Percentiles rank a stretch among this genome's conserved stretches.
These are phyloP conservation scores for Ploettnerulaceae sp. DNA, from an alignment of 2,329 filamentous ascomycete species.

Conservation along the genomic window DNA sequence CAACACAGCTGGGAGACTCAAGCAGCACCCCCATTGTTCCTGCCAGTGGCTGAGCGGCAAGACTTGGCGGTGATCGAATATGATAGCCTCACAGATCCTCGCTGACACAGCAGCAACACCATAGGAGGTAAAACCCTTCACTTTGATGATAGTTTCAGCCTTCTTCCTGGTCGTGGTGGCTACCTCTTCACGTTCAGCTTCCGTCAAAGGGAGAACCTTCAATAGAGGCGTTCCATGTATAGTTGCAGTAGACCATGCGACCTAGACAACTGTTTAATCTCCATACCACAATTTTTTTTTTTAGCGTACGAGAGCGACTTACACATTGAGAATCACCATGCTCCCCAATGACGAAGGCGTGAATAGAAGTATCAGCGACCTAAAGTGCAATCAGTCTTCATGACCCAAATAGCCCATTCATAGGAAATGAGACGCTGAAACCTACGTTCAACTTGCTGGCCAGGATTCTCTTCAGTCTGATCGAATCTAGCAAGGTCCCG, in stretches of 20 bases:
- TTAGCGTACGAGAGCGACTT: no score
- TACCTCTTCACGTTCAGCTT: constrained; percentile 36
- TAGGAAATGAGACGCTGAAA: constrained; percentile 28
- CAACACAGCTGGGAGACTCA: constrained; percentile 46
- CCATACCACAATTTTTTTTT: no score
- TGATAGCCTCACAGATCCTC: constrained; percentile 46
- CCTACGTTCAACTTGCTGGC: constrained; percentile 37
- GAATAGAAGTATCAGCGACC: constrained; percentile 33
- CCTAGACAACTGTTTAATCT: no score
- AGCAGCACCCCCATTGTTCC: constrained; percentile 42
- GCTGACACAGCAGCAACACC: constrained; percentile 46
- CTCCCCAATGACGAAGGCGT: constrained; percentile 44
- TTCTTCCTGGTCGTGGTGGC: constrained; percentile 42
- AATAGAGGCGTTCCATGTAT: no score
- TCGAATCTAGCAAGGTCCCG: constrained; percentile 50
- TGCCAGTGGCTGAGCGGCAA: constrained; percentile 46
- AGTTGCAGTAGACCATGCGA: no score
- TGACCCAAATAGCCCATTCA: constrained; percentile 12
- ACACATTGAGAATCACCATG: constrained; percentile 46
- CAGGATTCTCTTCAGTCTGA: constrained; percentile 42
- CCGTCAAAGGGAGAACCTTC: no score
- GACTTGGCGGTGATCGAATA: constrained; percentile 44
- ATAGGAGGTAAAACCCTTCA: constrained; percentile 47
- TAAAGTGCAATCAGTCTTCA: constrained; percentile 11
- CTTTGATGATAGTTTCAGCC: constrained; percentile 43